Evolutionary conservation across 2,329 filamentous ascomycete species (phyloP).

Genomic region (Botrytis paeoniae): DNA sequence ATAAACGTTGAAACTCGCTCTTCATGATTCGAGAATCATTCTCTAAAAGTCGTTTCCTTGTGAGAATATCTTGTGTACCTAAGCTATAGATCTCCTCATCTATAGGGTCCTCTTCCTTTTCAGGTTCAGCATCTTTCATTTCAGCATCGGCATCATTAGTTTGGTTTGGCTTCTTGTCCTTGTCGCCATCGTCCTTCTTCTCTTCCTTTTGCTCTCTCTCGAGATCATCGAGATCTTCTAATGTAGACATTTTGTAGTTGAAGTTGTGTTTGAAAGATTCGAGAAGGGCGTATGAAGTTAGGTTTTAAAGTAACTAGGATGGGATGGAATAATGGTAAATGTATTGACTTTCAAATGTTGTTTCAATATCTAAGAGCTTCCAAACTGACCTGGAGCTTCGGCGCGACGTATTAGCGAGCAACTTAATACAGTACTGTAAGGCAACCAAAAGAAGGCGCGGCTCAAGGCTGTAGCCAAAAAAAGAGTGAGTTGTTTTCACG

Average conservation of each 20-base stretch:
- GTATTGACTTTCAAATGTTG: conserved; percentile 15
- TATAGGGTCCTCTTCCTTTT: conserved; percentile 75
- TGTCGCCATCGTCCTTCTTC: conserved; percentile 54
- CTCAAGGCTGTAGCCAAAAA: conserved; percentile 11
- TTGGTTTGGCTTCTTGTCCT: conserved; percentile 52
- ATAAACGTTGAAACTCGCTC: conserved; percentile 90
- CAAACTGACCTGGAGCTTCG: conserved; percentile 25
- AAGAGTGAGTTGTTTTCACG: background rate
- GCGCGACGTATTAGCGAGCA: conserved; percentile 24
- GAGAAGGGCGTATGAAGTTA: background rate
- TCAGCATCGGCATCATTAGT: conserved; percentile 70
- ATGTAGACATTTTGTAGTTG: conserved; percentile 61
- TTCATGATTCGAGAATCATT: conserved; percentile 99
- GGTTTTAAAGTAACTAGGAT: background rate
- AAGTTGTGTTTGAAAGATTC: conserved; percentile 6
- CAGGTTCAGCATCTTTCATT: conserved; percentile 80
- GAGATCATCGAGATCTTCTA: conserved; percentile 74
- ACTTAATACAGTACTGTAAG: conserved; percentile 12
- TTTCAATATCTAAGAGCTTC: conserved; percentile 29
- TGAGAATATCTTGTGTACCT: conserved; percentile 92
- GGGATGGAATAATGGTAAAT: conserved; percentile 11
- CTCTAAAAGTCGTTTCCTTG: conserved; percentile 85
- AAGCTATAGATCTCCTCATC: conserved; percentile 92
- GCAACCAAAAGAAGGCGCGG: conserved; percentile 21
- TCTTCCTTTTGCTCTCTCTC: conserved; percentile 68